Evolutionary conservation across 2,329 filamentous ascomycete genomes (phyloP), one percentile per base, ranked within the genome.

Genomic region (Eutypa lata): DNA sequence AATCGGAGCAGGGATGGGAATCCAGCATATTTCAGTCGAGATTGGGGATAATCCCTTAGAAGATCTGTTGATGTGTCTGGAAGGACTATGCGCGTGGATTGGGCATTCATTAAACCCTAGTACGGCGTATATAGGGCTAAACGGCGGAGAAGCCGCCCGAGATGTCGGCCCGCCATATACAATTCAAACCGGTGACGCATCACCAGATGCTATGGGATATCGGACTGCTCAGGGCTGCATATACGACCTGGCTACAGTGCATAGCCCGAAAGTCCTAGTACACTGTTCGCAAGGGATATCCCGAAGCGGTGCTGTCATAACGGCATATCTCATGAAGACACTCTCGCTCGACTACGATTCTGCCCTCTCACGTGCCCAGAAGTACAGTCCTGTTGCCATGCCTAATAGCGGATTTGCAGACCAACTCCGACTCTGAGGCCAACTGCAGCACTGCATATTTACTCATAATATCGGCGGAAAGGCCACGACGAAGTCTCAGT

Each of bases 391-490:
- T 28, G 47, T 22, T 18, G 47, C 35, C 8, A 37, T 21, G 18
- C 47, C 47, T 14, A 48, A 48, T 28, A 24, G 24, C 4, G 47
- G 47, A 21, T 48, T 48, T 28, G 47, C 47, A 14, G 47, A 48
- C 31, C 47, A 48, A 8, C 31, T 48, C 3, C 47, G 47, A 28
- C 47, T 48, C n/a, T 38, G 47, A 28, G 16, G 21, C n/a, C 26
- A 21, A 28, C n/a, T 48, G 47, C 8, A 22, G 18, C 35, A 35
- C 24, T 11, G 47, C 31, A n/a, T 38, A 10, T 48, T 38, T 6
- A 21, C 31, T 19, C 14, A 31, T 13, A 35, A 7, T 7, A 14
- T 8, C 7, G 31, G 8, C 14, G 31, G 31, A 7, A 13, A 19
- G 3, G 47, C 11, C 14, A 10, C 47, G 16, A 38, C 19, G 13